Evolutionary conservation across 331 rosid genomes (phyloP), one percentile per base, ranked within the genome.

Genomic region (Rosa hybrid): DNA sequence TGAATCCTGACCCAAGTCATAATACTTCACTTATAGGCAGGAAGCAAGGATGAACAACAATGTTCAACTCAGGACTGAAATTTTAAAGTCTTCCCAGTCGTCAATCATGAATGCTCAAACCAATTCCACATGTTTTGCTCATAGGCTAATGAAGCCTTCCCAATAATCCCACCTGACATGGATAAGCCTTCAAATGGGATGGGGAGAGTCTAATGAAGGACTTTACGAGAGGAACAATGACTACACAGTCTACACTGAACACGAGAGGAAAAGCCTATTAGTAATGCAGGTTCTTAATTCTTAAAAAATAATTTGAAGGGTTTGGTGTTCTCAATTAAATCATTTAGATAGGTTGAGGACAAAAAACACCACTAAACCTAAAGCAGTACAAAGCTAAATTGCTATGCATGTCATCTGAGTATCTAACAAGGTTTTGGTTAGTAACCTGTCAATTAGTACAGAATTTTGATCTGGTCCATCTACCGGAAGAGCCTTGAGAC

Each of bases 401-500:
- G 7, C 41, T 64, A 50, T n/a, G 23, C 0, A 25, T 62, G 41
- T 25, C 0, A 57, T 63, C 41, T 4, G 27, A 25, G 44, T 17
- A 50, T 69, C 46, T 8, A 54, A 78, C 59, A 53, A 69, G 38
- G 46, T 16, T 68, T 54, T 21, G 45, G 16, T 44, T 41, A 42
- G 54, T 75, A 68, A 80, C 86, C 71, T 69, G 75, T 76, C 70
- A 48, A 54, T 21, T 63, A 81, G 83, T 38, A 49, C 79, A 68
- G 56, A 27, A 45, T 50, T 11, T 48, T 78, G 74, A 82, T 57
- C 79, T 50, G 73, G 69, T 53, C 78, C 67, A 82, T 83, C 84
- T 87, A 91, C 64, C 90, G 91, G 83, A 96, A 96, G 81, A 93
- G 98, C 87, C 97, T 87, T 0, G 93, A 83, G 38, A 53, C 90